Evolutionary conservation across 2,329 filamentous ascomycete species (phyloP), one percentile per base, ranked within the genome.

Genomic region (Didymella glomerata): DNA sequence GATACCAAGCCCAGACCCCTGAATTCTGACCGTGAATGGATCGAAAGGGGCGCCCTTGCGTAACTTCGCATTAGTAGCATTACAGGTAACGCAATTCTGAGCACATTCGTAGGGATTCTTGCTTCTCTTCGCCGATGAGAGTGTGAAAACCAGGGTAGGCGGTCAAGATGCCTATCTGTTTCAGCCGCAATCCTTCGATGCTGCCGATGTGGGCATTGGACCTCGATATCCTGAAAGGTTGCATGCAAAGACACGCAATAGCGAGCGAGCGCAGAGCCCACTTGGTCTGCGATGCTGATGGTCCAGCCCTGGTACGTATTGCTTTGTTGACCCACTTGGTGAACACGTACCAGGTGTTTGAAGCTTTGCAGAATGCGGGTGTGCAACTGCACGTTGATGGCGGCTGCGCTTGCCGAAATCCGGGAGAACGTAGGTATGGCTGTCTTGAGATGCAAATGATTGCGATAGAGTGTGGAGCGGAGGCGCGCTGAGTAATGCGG

Each of bases 1-100:
- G 32, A 45, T 20, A 8, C 44, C 38, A 49, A 25, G 7, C 49
- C 49, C 24, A 30, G 42, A 48, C 45, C 28, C 36, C 28, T 53
- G 24, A n/a, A 30, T 45, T 28, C 48, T 48, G 4, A 30, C 41
- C 44, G 48, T 4, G n/a, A 18, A 16, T 45, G 49, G 38, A 44
- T 48, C 7, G 16, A 25, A 44, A 48, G 53, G 56, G 56, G 56
- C 16, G 32, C 56, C 56, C 56, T 54, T 59, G 25, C 34, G 42
- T 27, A 28, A 11, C 16, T 18, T 20, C 30, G 20, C 5, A 7
- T 41, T 32, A 44, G 28, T 49, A 4, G 24, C 4, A 18, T 40
- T 34, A 27, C 40, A 50, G 3, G 16, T 22, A 30, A 28, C 13
- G 16, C 18, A 25, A 34, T 27, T 5, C 18, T 16, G 5, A 20